Conservation (phyloP, 345 rosid species). For the Pelargonium nanum region DNA sequence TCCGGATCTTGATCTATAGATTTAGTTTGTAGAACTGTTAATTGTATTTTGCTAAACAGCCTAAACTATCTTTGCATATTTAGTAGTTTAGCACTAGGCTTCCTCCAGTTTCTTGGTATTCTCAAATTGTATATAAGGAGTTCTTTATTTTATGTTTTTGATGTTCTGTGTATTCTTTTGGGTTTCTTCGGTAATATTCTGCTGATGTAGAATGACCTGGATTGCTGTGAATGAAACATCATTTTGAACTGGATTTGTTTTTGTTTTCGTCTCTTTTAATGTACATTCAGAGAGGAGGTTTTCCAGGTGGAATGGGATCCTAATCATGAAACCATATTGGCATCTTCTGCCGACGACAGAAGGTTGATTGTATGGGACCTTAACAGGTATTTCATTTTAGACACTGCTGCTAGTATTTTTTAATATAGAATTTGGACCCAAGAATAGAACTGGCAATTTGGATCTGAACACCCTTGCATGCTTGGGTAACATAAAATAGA, state of each 20-base stretch:
- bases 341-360: conserved; percentile 87
- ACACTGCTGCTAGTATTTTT: not conserved
- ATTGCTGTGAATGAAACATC: not conserved
- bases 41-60: too few relatives aligned
- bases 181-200: not conserved
- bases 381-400: conserved; percentile 44
- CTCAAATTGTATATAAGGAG: not conserved
- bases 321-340: conserved; percentile 79
- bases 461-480: too few relatives aligned
- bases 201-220: not conserved
- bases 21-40: too few relatives aligned
- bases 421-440: too few relatives aligned
- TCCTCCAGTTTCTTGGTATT: not conserved
- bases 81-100: too few relatives aligned
- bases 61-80: too few relatives aligned
- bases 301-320: conserved; percentile 99
- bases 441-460: too few relatives aligned
- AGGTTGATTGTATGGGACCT: conserved; percentile 93
- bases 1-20: too few relatives aligned
- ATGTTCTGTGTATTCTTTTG: not conserved
- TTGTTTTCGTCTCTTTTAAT: not conserved
- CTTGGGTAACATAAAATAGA: too few relatives aligned
- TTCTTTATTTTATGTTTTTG: not conserved
- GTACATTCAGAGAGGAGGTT: conserved; percentile 61
- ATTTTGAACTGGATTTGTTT: conserved; percentile 10